Evolutionary conservation across 805 yeast species (phyloP).

Genomic region (Sugiyamaella marilandica): DNA sequence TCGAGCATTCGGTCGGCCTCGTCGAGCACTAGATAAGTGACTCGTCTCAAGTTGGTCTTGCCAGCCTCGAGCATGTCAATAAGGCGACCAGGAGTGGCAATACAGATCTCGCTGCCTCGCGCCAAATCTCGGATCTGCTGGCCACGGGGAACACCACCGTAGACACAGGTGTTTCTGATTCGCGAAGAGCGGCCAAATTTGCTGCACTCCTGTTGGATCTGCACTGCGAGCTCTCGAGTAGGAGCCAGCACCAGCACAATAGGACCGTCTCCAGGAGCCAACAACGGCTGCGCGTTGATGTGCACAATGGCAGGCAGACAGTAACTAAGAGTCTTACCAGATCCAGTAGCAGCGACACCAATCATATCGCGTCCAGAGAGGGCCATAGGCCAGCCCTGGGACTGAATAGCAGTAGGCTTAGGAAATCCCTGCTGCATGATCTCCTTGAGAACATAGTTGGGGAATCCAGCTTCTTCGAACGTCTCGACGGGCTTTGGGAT

Average conservation of each 20-base stretch:
- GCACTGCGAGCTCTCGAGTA: conserved; percentile 98
- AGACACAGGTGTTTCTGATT: conserved; percentile 89
- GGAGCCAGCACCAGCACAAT: conserved; percentile 94
- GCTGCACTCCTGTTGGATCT: conserved; percentile 92
- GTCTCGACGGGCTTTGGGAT: conserved; percentile 91
- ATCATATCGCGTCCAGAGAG: conserved; percentile 97
- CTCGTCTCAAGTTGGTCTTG: conserved; percentile 92
- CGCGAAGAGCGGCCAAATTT: conserved; percentile 89
- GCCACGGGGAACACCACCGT: conserved; percentile 99
- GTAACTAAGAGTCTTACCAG: conserved; percentile 96
- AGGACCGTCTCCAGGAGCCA: conserved; percentile 95
- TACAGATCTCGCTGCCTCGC: conserved; percentile 91
- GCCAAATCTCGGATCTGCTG: conserved; percentile 94
- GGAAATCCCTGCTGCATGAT: conserved; percentile 90
- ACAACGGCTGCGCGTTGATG: conserved; percentile 94
- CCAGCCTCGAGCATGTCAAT: conserved; percentile 95
- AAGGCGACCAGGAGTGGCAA: conserved; percentile 99
- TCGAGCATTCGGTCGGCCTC: conserved; percentile 99
- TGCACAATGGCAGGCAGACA: conserved; percentile 96
- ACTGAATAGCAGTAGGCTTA: conserved; percentile 92
- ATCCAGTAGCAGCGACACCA: conserved; percentile 98
- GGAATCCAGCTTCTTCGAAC: conserved; percentile 98
- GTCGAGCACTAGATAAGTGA: conserved; percentile 93
- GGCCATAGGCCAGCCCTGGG: conserved; percentile 99
- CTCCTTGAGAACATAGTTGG: conserved; percentile 84